Base-by-base conservation (phyloP, 805 yeast genomes). In the Saturnispora galanensis region DNA sequence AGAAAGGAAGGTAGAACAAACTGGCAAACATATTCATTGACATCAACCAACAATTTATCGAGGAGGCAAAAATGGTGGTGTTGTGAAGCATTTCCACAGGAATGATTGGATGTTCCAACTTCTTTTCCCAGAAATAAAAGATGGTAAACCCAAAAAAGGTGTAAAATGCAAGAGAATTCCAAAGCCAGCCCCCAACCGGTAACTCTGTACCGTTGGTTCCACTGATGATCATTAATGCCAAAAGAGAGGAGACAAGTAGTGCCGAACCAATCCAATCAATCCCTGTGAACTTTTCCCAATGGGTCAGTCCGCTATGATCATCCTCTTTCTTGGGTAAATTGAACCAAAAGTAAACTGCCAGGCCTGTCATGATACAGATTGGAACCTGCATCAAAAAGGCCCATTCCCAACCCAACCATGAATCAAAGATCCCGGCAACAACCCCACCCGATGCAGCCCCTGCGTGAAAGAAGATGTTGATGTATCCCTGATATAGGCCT, bases 401-500 rank as follows among this genome's bases (percentile, higher is more conserved):
- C 63, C 66, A 67, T 57, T 88, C 67, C 95, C 94, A 84, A 11
- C 85, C 84, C 36, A 69, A 60, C 36, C 53, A 58, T 8, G 65
- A 63, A 30, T 80, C 71, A 42, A 80, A 62, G 17, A 71, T 50
- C 1, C 88, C 87, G 28, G 82, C 84, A 35, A 77, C 55, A 3
- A 74, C 57, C 1, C 88, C 89, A 12, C 94, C 94, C 39, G 73
- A 59, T 0, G 83, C 80, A 2, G 86, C 80, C 4, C 96, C 96
- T 15, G 78, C 57, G 11, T 88, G 90, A 56, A 74, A 88, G 35
- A 77, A 77, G 15, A 87, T 68, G 58, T 87, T 87, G 31, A 83
- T 83, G 42, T 84, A 59, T 0, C 96, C 96, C 58, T 88, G 96
- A 60, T 76, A 85, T 29, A 84, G 60, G 1, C 94, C 95, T 47